A percentile compares a stretch with the other conserved stretches of the same genome.
phyloP scores from a whole-genome alignment of 306 rosid species.

The Sesbania bispinosa region DNA sequence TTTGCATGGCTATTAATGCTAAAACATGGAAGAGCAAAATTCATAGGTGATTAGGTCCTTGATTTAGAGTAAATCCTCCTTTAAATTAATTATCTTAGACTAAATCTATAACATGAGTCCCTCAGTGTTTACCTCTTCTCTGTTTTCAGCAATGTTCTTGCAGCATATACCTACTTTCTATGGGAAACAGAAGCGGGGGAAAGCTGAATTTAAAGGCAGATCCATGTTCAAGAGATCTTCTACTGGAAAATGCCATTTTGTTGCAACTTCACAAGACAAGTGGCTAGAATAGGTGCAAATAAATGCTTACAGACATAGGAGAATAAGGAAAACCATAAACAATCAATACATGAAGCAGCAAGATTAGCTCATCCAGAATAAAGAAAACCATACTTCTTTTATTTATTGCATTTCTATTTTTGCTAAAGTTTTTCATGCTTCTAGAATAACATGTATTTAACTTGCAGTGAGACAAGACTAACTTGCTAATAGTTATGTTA shows the following conservation, averaged over 20 bases:
- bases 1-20: background rate
- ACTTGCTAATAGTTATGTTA: background rate
- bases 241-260: slow-evolving; percentile 21
- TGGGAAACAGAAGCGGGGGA: slow-evolving; percentile 69
- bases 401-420: background rate
- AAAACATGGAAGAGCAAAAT: background rate
- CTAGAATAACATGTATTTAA: background rate
- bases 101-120: too few relatives aligned
- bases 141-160: slow-evolving; percentile 66
- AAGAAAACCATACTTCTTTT: background rate
- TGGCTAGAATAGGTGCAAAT: background rate
- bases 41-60: background rate
- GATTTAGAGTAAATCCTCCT: background rate
- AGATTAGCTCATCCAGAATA: background rate
- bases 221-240: slow-evolving; percentile 16
- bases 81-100: too few relatives aligned
- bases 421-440: background rate
- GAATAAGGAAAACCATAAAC: slow-evolving; percentile 16
- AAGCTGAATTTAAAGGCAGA: slow-evolving; percentile 32
- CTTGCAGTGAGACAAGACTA: background rate
- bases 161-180: slow-evolving; percentile 76
- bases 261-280: slow-evolving; percentile 23
- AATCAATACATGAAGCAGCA: slow-evolving; percentile 20
- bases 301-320: background rate
- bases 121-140: slow-evolving; percentile 19